Base-by-base conservation (phyloP, 805 yeast species). In the Yamadazyma paraphyllophila region DNA sequence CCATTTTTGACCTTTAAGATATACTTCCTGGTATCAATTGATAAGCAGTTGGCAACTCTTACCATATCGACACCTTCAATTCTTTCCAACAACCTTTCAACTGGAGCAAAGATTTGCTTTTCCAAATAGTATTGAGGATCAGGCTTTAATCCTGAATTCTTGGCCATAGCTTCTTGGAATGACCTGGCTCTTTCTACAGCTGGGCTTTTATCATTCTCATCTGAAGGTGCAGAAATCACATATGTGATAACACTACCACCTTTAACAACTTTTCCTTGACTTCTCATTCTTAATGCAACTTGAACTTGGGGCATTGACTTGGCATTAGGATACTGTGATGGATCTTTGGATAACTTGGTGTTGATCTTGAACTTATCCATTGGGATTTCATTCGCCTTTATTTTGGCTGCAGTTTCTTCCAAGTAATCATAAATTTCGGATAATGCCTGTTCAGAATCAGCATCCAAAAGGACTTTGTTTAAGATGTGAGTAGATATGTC, bases 211-310 rank as follows among this genome's bases (percentile, higher is more conserved):
- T 71, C 78, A n/a, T 69, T 74, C 3, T 69, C 76, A 27, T 52
- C 54, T 2, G 44, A 45, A 1, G 65, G 59, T 0, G 66, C 64
- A 1, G 95, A 80, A 30, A 94, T 83, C 36, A 94, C 85, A 68
- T 77, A 94, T 0, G 97, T 85, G 32, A 94, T 84, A 39, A 94
- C 97, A 55, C 85, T 85, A 15, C 96, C 96, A 0, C 96, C 95
- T 52, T 83, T 83, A 41, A 94, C 79, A 31, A 86, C 83, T 57
- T 90, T 91, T 30, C 98, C 97, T 49, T 82, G 83, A n/a, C 77
- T 78, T 53, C 87, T 71, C 65, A 88, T 73, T 55, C 94, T 76
- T 48, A 88, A 69, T 0, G 98, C 99, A 31, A 90, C 97, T 61
- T 85, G 94, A 12, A 94, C 96, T 24, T 88, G 90, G 46, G 96